These are phyloP conservation scores for Dothiorella sarmentorum DNA, from an alignment of 2,329 filamentous ascomycete species.

Conservation along the genomic window DNA sequence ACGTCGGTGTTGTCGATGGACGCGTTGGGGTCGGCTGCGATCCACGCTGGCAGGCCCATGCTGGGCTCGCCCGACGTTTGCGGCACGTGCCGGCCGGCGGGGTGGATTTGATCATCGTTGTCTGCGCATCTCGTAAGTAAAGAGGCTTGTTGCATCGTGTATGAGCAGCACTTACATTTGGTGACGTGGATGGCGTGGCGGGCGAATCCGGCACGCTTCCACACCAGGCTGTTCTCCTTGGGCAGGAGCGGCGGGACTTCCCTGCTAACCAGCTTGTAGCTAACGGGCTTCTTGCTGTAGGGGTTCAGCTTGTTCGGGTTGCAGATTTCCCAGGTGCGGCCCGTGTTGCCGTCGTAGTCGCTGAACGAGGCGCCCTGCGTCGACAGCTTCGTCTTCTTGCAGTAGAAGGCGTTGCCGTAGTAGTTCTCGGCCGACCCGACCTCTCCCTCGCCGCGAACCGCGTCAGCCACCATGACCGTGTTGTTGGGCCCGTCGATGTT, in stretches of 20 bases:
- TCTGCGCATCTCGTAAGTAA: too few relatives aligned
- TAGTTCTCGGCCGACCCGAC: constrained; percentile 79
- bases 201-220: constrained; percentile 86
- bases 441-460: constrained; percentile 64
- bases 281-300: constrained; percentile 77
- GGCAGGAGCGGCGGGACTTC: constrained; percentile 77
- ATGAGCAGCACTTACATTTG: too few relatives aligned
- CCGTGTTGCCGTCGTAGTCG: constrained; percentile 77
- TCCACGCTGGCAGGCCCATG: constrained; percentile 70
- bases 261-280: constrained; percentile 85
- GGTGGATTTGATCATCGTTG: constrained; percentile 75
- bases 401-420: constrained; percentile 88
- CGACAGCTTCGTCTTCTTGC: constrained; percentile 74
- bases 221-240: constrained; percentile 76
- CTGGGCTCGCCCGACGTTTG: constrained; percentile 81
- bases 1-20: constrained; percentile 78
- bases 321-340: constrained; percentile 84
- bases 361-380: constrained; percentile 67
- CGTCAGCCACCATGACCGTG: constrained; percentile 80
- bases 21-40: constrained; percentile 62
- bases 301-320: constrained; percentile 83
- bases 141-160: too few relatives aligned
- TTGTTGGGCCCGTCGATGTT: constrained; percentile 84
- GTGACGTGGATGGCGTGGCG: constrained; percentile 86
- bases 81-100: constrained; percentile 81